Evolutionary conservation across 2,329 filamentous ascomycete genomes (phyloP), one percentile per base, ranked within the genome.

Genomic region (Claviceps spartinae): DNA sequence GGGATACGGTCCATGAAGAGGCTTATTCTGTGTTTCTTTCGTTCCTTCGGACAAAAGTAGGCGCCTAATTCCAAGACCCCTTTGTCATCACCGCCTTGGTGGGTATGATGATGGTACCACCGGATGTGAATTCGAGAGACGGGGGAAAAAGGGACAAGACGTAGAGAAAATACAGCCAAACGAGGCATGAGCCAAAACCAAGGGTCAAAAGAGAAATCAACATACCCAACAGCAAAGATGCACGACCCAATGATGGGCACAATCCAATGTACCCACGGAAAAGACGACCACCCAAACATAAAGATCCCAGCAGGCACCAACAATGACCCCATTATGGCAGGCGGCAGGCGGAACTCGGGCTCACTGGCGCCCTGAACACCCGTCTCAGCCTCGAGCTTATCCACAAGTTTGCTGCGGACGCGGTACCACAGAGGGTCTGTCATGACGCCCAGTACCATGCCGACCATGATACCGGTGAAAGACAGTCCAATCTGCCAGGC

Each of bases 251-350:
- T 82, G 57, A 88, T 83, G 26, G 85, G 83, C 46, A 82, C 75
- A 55, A 87, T 85, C 82, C 82, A 91, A 67, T 88, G 84, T 48
- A 95, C 78, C 59, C 67, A 76, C 2, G 82, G 67, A 64, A 83
- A 90, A 14, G 85, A 85, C 4, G 86, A 89, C 86, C 88, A 95
- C 8, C 81, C 88, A 68, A 95, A 95, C 69, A 87, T 85, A 66
- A 96, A 95, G 16, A 97, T 69, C 6, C 88, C 87, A 52, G 86
- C 72, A 5, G 89, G 87, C 36, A 93, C 87, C 9, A 95, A 68
- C 45, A 88, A 67, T 0, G 82, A 82, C n/a, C 90, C 91, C 7
- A 75, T 64, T 49, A 90, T 85, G 20, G 82, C 79, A 37, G 87
- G 81, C 6, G 88, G 86, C 37, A 96, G 76, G 55, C 88, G 81